phyloP scores from a whole-genome alignment of 495 filamentous ascomycete genomes.

The Talaromyces ruber region DNA sequence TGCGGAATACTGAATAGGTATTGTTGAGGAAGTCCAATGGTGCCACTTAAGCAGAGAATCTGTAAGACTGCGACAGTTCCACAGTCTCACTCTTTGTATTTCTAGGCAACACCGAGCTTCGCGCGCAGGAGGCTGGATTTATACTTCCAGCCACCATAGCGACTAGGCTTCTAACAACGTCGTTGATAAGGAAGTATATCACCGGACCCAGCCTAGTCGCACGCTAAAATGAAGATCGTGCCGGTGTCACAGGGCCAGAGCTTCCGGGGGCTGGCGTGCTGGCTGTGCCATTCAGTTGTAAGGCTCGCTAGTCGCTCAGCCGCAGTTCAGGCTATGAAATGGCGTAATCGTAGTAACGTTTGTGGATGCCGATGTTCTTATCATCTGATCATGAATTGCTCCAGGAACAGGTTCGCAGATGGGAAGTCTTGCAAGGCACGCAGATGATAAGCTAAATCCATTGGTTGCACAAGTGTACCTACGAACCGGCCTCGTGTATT shows the following conservation, averaged over 20 bases:
- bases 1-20: not conserved
- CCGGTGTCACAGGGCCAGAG: not conserved
- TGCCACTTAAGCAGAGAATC: not conserved
- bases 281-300: not conserved
- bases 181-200: not conserved
- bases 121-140: not conserved
- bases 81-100: not conserved
- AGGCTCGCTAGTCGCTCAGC: not conserved
- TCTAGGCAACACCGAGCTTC: not conserved
- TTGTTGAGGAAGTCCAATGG: not conserved
- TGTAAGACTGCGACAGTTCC: not conserved
- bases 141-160: not conserved
- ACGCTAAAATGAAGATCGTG: not conserved
- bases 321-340: not conserved
- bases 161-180: not conserved
- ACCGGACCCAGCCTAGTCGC: not conserved
- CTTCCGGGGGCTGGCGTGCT: not conserved
- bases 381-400: not conserved
- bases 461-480: not conserved
- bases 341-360: not conserved
- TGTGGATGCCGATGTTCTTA: not conserved
- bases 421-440: not conserved
- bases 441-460: not conserved
- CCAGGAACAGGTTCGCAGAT: not conserved
- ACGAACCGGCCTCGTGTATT: not conserved